Base-by-base conservation (phyloP, 176 grass and related monocot species). In the Eleusine indica region DNA sequence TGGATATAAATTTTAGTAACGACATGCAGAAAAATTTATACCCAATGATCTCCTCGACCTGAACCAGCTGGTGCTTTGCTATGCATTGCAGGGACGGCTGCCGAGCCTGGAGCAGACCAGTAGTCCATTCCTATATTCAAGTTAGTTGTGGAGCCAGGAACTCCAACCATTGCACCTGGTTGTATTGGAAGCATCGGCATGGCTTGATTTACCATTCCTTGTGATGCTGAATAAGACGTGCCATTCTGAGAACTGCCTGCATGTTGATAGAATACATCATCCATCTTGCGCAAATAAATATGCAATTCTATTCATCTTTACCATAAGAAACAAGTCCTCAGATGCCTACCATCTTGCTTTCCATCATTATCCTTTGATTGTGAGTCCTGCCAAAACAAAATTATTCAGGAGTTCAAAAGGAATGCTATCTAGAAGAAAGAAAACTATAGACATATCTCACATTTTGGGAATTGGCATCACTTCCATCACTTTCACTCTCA, bases 401-500 rank as follows among this genome's bases (percentile, higher is more conserved):
- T 4, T 57, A 56, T 17, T 32, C 76, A 89, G 22, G 16, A 30
- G 46, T 76, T 47, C 67, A 21, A 71, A 48, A 77, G 35, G 76
- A 78, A 28, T 2, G 4, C 60, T 73, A 68, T 35, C 48, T 30
- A 46, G 53, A 77, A 78, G 48, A 71, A 78, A 79, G 37, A 70
- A 15, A 52, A 43, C 7, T 17, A 78, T 46, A 72, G 1, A 80
- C 66, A 78, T 70, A 83, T 77, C 91, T 93, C 65, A 98, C 96
- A 86, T 95, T 98, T 78, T 95, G 91, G 75, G 91, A 98, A 85
- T 93, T 93, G 42, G 85, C 88, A 79, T 98, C 89, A 76, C 93
- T 98, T 83, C 87, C 96, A 87, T 95, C 93, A 83, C 89, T 95
- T 67, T 94, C 94, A 86, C 89, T 98, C 56, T 98, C 93, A 71